Evolutionary conservation across 345 rosid genomes (phyloP).

Genomic region (Aethionema arabicum): DNA sequence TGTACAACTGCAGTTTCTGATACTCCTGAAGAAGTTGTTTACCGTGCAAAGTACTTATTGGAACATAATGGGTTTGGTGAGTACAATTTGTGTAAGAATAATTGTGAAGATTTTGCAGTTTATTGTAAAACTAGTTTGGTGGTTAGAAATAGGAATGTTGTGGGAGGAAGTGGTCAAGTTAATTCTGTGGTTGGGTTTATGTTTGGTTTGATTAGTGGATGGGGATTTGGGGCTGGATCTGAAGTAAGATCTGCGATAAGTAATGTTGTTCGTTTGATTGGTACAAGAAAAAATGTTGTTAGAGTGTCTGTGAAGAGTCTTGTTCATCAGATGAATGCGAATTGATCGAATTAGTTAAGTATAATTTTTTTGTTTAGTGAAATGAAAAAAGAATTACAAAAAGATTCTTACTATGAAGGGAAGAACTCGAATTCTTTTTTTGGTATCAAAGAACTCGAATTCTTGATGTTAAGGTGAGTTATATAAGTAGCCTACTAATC

Average conservation of each 20-base stretch:
- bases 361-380: background rate
- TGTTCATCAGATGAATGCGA: background rate
- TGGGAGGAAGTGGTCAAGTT: slow-evolving; percentile 77
- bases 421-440: too few relatives aligned
- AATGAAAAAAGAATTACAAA: background rate
- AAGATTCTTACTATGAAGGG: too few relatives aligned
- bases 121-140: slow-evolving; percentile 77
- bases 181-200: slow-evolving; percentile 44
- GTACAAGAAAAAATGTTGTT: slow-evolving; percentile 51
- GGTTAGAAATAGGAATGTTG: slow-evolving; percentile 42
- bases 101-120: slow-evolving; percentile 82
- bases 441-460: too few relatives aligned
- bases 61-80: slow-evolving; percentile 62
- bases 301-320: slow-evolving; percentile 16
- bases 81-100: slow-evolving; percentile 62
- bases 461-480: too few relatives aligned
- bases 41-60: slow-evolving; percentile 50
- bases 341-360: too few relatives aligned
- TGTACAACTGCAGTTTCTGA: slow-evolving; percentile 69
- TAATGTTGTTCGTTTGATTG: slow-evolving; percentile 41
- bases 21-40: slow-evolving; percentile 51
- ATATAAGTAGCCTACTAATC: too few relatives aligned
- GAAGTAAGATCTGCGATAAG: slow-evolving; percentile 33
- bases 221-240: slow-evolving; percentile 31
- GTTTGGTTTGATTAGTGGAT: slow-evolving; percentile 43